A percentile compares a stretch with the other conserved stretches of the same genome.
Conservation (phyloP, 176 grass and related monocot genomes). For the Rhynchospora tenuis region DNA sequence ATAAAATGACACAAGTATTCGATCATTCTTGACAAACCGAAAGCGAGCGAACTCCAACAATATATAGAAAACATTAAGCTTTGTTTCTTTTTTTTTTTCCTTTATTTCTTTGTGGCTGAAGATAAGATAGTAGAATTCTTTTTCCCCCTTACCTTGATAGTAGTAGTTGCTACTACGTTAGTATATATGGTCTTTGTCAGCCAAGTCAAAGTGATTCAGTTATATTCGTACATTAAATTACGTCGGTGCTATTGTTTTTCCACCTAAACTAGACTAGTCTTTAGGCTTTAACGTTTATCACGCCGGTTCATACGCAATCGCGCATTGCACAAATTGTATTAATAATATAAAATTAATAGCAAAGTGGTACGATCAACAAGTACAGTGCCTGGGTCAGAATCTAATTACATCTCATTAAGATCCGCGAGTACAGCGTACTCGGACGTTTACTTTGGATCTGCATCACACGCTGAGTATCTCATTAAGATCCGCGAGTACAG, state of each 20-base stretch:
- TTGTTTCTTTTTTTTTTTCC: too few species aligned
- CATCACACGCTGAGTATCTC: background rate
- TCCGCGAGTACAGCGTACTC: background rate
- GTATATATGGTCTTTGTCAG: background rate
- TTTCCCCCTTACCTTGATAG: too few species aligned
- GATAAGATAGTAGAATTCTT: too few species aligned
- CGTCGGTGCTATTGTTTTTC: background rate
- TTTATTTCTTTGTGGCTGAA: too few species aligned
- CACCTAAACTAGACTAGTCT: background rate
- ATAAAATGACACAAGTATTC: too few species aligned
- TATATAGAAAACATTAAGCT: too few species aligned
- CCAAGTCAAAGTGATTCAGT: slow-evolving; percentile 5
- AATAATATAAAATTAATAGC: background rate
- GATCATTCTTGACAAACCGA: too few species aligned
- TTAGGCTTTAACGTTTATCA: background rate
- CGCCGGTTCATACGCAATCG: background rate
- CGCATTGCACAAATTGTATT: background rate
- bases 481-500: background rate
- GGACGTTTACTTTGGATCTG: background rate
- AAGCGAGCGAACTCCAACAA: too few species aligned
- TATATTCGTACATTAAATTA: background rate
- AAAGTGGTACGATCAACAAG: background rate
- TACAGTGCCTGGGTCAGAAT: background rate
- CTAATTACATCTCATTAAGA: background rate
- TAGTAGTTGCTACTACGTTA: background rate